phyloP scores from a whole-genome alignment of 768 basidiomycete genomes.

The Lentinula lateritia region DNA sequence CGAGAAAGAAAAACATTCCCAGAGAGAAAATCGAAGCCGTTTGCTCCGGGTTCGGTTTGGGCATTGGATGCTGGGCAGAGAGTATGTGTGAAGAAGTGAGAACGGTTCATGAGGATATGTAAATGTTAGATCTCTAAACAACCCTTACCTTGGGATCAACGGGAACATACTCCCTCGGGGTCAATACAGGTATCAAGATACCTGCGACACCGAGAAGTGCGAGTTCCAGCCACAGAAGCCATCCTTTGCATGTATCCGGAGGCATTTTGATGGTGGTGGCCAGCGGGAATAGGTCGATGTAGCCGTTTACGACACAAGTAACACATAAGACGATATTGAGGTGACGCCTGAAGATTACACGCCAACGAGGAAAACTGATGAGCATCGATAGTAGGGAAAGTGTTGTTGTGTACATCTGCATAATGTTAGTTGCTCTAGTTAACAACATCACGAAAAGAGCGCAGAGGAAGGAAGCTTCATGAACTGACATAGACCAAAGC shows the following conservation, averaged over 20 bases:
- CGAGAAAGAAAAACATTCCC: slow-evolving; percentile 26
- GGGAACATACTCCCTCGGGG: slow-evolving; percentile 39
- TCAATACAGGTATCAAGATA: slow-evolving; percentile 34
- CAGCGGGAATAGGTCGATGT: slow-evolving; percentile 38
- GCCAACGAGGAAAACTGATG: not conserved
- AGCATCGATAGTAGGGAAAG: not conserved
- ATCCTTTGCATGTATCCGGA: slow-evolving; percentile 28
- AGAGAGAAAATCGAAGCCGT: slow-evolving; percentile 25
- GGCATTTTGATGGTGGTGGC: slow-evolving; percentile 36
- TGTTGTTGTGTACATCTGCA: not conserved
- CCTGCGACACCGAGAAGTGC: slow-evolving; percentile 30
- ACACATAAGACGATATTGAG: slow-evolving; percentile 2
- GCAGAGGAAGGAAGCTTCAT: not conserved
- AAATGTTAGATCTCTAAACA: not conserved
- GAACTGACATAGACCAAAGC: not conserved
- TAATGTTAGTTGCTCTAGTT: no score
- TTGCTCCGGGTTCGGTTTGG: slow-evolving; percentile 22
- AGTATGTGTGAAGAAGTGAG: no score
- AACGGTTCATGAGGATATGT: slow-evolving; percentile 5
- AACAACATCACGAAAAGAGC: not conserved
- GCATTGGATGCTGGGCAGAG: slow-evolving; percentile 7
- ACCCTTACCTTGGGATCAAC: slow-evolving; percentile 30
- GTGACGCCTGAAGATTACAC: slow-evolving; percentile 2
- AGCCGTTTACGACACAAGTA: not conserved
- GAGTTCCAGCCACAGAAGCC: slow-evolving; percentile 37